Percentiles rank a stretch among this genome's conserved stretches.
Evolutionary conservation across 1,284 basidiomycete species (phyloP).

Genomic region (Phellinidium pouzarii): DNA sequence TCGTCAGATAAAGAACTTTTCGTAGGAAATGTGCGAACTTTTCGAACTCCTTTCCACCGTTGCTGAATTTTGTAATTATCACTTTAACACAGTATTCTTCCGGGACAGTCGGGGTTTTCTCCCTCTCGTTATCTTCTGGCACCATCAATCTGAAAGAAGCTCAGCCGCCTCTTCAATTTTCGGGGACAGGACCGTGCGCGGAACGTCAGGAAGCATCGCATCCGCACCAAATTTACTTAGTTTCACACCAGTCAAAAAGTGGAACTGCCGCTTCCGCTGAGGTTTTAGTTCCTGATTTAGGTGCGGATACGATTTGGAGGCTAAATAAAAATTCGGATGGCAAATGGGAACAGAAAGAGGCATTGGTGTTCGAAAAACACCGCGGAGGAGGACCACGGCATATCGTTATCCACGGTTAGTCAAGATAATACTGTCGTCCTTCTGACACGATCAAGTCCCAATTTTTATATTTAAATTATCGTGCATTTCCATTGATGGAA

Average conservation of each 20-base stretch:
- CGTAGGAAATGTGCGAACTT: slow-evolving; percentile 56
- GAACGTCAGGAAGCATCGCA: slow-evolving; percentile 61
- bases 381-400: slow-evolving; percentile 65
- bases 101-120: slow-evolving; percentile 10
- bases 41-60: neutral
- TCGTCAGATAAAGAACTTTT: slow-evolving; percentile 46
- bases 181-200: slow-evolving; percentile 49
- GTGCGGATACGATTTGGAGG: slow-evolving; percentile 57
- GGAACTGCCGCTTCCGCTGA: slow-evolving; percentile 34
- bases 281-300: slow-evolving; percentile 65
- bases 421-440: too few species aligned
- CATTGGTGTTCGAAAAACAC: slow-evolving; percentile 33
- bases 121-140: neutral
- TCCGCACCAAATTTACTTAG: slow-evolving; percentile 55
- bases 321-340: slow-evolving; percentile 39
- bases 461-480: too few species aligned
- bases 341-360: slow-evolving; percentile 39
- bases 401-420: slow-evolving; percentile 51
- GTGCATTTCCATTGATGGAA: neutral
- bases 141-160: slow-evolving; percentile 2
- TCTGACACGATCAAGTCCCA: too few species aligned
- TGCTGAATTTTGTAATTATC: neutral
- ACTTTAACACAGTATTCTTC: slow-evolving; percentile 12
- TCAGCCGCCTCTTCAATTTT: slow-evolving; percentile 32
- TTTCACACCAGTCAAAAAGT: slow-evolving; percentile 21